Conservation (phyloP, 345 rosid species). For the Dipteronia sinensis region DNA sequence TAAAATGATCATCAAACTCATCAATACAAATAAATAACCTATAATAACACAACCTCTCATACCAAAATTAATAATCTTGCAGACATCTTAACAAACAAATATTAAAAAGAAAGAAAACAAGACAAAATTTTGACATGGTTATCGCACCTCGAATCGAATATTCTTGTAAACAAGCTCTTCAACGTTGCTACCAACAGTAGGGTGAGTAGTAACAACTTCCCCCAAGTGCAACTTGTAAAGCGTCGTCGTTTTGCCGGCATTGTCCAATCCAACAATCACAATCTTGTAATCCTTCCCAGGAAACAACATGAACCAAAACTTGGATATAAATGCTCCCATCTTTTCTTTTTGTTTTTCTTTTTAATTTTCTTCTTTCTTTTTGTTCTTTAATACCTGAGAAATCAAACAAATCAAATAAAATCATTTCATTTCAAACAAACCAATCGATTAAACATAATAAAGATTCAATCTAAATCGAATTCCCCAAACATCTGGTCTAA, state of each 20-base stretch:
- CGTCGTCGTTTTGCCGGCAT: conserved; percentile 97
- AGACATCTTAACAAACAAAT: background rate
- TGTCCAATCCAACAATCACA: conserved; percentile 94
- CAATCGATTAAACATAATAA: background rate
- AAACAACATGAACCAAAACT: conserved; percentile 94
- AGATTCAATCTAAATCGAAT: background rate
- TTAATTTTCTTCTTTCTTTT: conserved; percentile 24
- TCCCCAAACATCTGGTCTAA: background rate
- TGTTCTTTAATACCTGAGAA: conserved; percentile 1
- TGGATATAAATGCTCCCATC: conserved; percentile 88
- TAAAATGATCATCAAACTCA: background rate
- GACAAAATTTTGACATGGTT: background rate
- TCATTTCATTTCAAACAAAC: background rate
- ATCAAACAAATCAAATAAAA: background rate
- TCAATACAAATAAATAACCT: background rate
- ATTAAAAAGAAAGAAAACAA: background rate
- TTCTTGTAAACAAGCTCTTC: conserved; percentile 97
- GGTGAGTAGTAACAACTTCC: conserved; percentile 96
- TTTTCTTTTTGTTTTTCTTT: conserved; percentile 9
- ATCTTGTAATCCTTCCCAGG: conserved; percentile 98
- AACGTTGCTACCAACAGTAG: conserved; percentile 94
- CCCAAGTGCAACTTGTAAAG: conserved; percentile 94
- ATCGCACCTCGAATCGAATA: conserved; percentile 81
- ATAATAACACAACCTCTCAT: background rate
- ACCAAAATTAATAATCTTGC: background rate